Evolutionary conservation across 2,329 filamentous ascomycete genomes (phyloP).

Genomic region (Neophaeococcomyces mojaviensis): DNA sequence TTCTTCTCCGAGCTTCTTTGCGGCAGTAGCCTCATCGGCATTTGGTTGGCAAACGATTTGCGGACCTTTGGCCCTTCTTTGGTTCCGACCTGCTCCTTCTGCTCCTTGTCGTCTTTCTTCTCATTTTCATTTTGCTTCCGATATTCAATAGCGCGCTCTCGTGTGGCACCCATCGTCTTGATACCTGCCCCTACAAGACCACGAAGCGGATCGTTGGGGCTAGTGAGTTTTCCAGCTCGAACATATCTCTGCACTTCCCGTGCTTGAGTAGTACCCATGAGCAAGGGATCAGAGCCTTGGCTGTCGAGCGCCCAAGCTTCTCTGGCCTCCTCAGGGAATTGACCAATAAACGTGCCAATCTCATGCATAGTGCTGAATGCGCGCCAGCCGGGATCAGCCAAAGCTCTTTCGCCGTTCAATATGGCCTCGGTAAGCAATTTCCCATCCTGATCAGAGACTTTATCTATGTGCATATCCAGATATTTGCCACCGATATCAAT

Average conservation of each 20-base stretch:
- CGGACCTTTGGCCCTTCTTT: constrained; percentile 2
- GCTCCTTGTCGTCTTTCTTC: not conserved
- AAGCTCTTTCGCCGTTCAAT: constrained; percentile 52
- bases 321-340: constrained; percentile 57
- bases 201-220: constrained; percentile 29
- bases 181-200: constrained; percentile 37
- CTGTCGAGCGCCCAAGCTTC: constrained; percentile 61
- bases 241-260: constrained; percentile 50
- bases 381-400: constrained; percentile 56
- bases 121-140: not conserved
- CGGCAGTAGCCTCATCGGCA: not conserved
- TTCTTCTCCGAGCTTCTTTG: not conserved
- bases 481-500: constrained; percentile 63
- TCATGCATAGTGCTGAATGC: constrained; percentile 66
- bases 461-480: constrained; percentile 52
- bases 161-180: constrained; percentile 27
- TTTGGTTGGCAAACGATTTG: not conserved
- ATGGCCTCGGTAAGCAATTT: constrained; percentile 57
- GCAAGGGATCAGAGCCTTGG: constrained; percentile 36
- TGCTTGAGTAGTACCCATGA: constrained; percentile 53
- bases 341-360: constrained; percentile 63
- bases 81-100: constrained; percentile 2
- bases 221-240: constrained; percentile 25
- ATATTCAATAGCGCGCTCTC: constrained; percentile 11
- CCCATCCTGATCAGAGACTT: constrained; percentile 55